Evolutionary conservation across 495 filamentous ascomycete genomes (phyloP).

Genomic region (Neurospora sp.): DNA sequence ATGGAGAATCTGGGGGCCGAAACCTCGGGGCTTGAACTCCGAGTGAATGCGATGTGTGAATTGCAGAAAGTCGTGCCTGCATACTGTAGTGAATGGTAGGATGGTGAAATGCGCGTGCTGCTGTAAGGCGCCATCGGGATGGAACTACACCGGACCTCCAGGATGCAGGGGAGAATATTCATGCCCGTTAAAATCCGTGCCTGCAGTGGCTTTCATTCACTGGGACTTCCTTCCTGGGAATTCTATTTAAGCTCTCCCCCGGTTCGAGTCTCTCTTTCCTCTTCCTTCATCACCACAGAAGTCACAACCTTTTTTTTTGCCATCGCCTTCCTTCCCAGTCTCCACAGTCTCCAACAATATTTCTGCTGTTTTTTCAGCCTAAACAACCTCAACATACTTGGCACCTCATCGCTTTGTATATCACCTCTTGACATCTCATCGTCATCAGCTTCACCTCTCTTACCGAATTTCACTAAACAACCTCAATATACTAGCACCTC

Average conservation of each 20-base stretch:
- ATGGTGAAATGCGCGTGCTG: neutral
- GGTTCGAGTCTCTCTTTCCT: neutral
- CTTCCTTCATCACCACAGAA: neutral
- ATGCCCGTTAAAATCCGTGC: neutral
- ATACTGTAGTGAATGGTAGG: neutral
- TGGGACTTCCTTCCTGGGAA: neutral
- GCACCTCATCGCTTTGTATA: neutral
- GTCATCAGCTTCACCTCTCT: neutral
- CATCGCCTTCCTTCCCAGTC: neutral
- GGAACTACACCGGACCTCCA: neutral
- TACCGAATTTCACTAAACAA: neutral
- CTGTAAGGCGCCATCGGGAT: neutral
- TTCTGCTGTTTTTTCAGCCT: fast-evolving
- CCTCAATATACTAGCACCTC: neutral
- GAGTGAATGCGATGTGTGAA: too few species aligned
- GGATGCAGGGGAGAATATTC: neutral
- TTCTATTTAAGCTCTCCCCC: neutral
- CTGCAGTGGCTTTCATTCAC: neutral
- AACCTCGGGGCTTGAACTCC: neutral
- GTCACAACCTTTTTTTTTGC: neutral
- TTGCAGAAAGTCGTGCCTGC: neutral
- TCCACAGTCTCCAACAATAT: neutral
- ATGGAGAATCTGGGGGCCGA: too few species aligned
- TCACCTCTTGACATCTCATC: neutral
- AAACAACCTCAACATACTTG: neutral